Percentiles rank a stretch among this genome's conserved stretches.
Evolutionary conservation across 768 basidiomycete genomes (phyloP).

Genomic region (Exidia glandulosa): DNA sequence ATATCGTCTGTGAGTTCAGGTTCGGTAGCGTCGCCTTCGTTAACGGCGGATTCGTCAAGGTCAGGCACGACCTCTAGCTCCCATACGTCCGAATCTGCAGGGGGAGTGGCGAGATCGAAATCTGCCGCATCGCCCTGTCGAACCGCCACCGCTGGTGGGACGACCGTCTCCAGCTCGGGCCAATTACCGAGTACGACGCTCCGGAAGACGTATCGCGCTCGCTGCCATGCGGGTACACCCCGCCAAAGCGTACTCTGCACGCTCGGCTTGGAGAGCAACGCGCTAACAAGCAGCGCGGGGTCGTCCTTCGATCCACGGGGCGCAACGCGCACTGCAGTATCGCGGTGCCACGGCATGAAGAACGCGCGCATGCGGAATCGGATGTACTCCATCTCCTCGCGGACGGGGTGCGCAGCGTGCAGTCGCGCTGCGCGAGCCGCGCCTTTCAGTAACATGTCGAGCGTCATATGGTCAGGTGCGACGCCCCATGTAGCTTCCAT

Average conservation of each 20-base stretch:
- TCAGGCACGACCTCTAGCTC: not conserved
- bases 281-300: not conserved
- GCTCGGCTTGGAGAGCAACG: not conserved
- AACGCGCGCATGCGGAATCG: not conserved
- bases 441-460: not conserved
- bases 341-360: not conserved
- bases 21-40: not conserved
- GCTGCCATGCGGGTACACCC: not conserved
- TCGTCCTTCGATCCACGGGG: not conserved
- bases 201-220: not conserved
- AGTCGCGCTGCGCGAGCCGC: not conserved
- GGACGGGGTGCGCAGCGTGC: not conserved
- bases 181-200: not conserved
- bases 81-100: not conserved
- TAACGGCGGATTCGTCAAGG: not conserved
- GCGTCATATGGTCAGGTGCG: not conserved
- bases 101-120: not conserved
- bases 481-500: not conserved
- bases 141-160: not conserved
- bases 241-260: not conserved
- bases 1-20: not conserved
- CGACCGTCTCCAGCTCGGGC: not conserved
- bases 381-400: not conserved
- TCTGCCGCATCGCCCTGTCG: not conserved
- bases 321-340: not conserved